phyloP scores from a whole-genome alignment of 2,329 filamentous ascomycete genomes.

The Leptographium procerum region DNA sequence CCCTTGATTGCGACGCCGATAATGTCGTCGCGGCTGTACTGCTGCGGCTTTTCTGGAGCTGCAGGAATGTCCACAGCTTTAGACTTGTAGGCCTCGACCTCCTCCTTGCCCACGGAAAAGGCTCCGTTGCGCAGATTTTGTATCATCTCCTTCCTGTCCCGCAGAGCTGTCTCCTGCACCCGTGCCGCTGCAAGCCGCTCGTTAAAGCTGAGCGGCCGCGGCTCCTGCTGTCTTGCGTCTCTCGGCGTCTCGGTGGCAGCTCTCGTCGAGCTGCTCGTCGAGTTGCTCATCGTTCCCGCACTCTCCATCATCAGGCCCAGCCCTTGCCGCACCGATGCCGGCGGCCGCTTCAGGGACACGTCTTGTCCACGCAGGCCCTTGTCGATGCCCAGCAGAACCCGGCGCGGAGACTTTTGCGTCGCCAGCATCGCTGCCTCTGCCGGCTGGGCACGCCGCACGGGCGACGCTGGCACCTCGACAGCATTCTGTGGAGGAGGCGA shows the following conservation, averaged over 20 bases:
- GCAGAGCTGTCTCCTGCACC: conserved; percentile 37
- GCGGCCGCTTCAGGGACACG: conserved; percentile 69
- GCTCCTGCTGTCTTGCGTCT: conserved; percentile 1
- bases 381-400: conserved; percentile 77
- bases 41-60: conserved; percentile 32
- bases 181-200: conserved; percentile 70
- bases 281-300: not conserved
- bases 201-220: conserved; percentile 56
- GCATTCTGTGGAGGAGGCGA: conserved; percentile 8
- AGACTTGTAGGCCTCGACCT: conserved; percentile 49
- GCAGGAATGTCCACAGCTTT: conserved; percentile 44
- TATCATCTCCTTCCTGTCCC: conserved; percentile 40
- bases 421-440: conserved; percentile 18
- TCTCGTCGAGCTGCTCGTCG: too few species aligned
- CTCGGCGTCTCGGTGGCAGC: not conserved
- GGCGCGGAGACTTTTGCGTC: conserved; percentile 62
- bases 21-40: conserved; percentile 55
- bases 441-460: conserved; percentile 50
- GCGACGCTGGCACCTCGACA: conserved; percentile 65
- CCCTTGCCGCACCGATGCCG: conserved; percentile 15
- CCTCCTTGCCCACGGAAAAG: conserved; percentile 45
- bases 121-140: conserved; percentile 40
- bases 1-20: conserved; percentile 22
- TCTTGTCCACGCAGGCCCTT: conserved; percentile 73
- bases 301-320: not conserved